phyloP scores from a whole-genome alignment of 2,329 filamentous ascomycete genomes.

The Cladosporium sp. region DNA sequence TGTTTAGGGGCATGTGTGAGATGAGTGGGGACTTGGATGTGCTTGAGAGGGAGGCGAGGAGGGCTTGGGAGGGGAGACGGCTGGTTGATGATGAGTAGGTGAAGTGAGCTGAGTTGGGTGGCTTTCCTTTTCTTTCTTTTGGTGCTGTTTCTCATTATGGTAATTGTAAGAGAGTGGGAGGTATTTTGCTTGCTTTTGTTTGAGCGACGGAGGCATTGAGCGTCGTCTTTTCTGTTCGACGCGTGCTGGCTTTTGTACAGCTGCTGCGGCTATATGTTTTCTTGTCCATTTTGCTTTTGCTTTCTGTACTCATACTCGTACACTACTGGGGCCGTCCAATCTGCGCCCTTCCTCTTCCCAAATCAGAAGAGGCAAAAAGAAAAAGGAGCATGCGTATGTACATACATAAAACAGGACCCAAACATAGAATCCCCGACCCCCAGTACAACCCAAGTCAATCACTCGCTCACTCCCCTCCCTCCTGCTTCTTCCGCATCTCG shows the following conservation, averaged over 20 bases:
- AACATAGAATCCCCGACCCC: background rate
- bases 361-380: background rate
- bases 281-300: background rate
- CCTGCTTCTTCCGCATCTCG: background rate
- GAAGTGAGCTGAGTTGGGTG: too few relatives aligned
- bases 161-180: background rate
- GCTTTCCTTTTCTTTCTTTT: background rate
- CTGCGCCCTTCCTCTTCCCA: background rate
- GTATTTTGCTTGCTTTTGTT: background rate
- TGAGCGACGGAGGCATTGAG: background rate
- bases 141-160: background rate
- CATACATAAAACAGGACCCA: background rate
- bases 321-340: background rate
- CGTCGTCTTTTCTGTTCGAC: background rate
- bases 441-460: background rate
- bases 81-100: conserved; percentile 32
- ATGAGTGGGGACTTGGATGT: conserved; percentile 58
- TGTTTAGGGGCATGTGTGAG: conserved; percentile 63
- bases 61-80: conserved; percentile 39
- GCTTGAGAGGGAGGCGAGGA: conserved; percentile 51
- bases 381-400: background rate
- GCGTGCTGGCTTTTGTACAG: background rate
- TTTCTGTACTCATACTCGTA: background rate
- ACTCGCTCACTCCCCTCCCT: background rate
- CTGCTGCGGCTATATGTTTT: background rate